Evolutionary conservation across 169 alveolate species (phyloP).

Genomic region (Plasmodium relictum): DNA sequence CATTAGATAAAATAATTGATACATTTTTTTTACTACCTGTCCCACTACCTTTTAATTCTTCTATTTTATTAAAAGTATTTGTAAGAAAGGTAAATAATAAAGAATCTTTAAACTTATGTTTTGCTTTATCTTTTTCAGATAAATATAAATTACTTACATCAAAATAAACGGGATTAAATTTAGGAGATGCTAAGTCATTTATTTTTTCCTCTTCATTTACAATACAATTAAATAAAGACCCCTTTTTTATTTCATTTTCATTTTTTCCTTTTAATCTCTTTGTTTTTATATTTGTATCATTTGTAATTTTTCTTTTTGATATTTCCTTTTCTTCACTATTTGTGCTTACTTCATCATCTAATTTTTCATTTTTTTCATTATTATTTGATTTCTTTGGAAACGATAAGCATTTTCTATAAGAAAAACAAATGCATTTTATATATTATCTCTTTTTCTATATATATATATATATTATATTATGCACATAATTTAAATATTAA

Average conservation of each 20-base stretch:
- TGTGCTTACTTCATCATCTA: conserved; percentile 6
- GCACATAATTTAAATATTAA: not conserved
- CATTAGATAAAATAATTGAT: conserved; percentile 87
- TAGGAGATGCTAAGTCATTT: conserved; percentile 85
- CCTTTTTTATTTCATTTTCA: conserved; percentile 79
- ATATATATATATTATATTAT: conserved; percentile 2
- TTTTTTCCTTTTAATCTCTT: conserved; percentile 48
- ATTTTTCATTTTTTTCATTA: conserved; percentile 4
- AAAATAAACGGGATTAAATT: conserved; percentile 85
- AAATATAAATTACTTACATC: conserved; percentile 78
- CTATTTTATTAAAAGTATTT: conserved; percentile 87
- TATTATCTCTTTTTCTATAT: not conserved
- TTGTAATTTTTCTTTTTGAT: conserved; percentile 36
- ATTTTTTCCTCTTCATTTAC: conserved; percentile 78
- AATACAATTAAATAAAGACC: conserved; percentile 82
- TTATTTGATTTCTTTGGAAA: conserved; percentile 31
- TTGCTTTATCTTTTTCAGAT: conserved; percentile 74
- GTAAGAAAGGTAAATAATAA: conserved; percentile 84
- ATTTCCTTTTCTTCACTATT: conserved; percentile 31
- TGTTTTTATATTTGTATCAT: conserved; percentile 25
- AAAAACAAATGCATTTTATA: not conserved
- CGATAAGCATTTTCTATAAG: conserved; percentile 41
- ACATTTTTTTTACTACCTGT: conserved; percentile 90
- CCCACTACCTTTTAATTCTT: conserved; percentile 90
- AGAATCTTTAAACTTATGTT: conserved; percentile 72